Base-by-base conservation (phyloP, 805 yeast genomes). In the Candida nanaspora region DNA sequence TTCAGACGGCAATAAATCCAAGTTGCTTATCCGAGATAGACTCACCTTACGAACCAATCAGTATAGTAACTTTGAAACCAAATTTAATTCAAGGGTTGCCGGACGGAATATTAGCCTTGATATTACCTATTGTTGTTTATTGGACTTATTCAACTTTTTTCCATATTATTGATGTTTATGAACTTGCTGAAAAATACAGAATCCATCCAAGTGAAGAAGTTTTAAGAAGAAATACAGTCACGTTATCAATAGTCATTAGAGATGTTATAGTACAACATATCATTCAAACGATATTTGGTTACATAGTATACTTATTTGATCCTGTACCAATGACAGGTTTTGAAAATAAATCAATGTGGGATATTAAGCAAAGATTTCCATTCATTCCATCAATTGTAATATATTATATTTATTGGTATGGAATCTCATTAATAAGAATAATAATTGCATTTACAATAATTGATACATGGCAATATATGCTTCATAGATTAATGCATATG, bases 401-500 rank as follows among this genome's bases (percentile, higher is more conserved):
- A 23, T 72, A 70, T 48, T 57, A 69, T 37, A 52, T 70, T 19
- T 87, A 86, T 62, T 69, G 73, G 67, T 78, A 78, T 51, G 86
- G 83, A 5, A 56, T 78, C 50, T 80, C 96, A 1, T 34, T 65
- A 1, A 22, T 76, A n/a, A 79, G 78, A 49, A 61, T 87, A 26
- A 37, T 64, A 13, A 36, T 69, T 25, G 96, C 94, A 3, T 81
- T 88, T 54, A 56, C 78, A 39, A 66, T 93, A 46, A 74, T 93
- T 51, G 98, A 93, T 60, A 74, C 95, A 3, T 93, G 98, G 98
- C 98, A 93, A 65, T 93, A 85, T 62, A 78, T 79, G 70, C 69
- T 89, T 47, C 98, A 93, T 61, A 74, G 96, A 46, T 58, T 72
- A 47, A 89, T 93, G 98, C 98, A 93, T 59, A 54, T 71, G 57